These are phyloP conservation scores for Calonectria multiphialidica DNA, from an alignment of 2,329 filamentous ascomycete species.

Conservation along the genomic window DNA sequence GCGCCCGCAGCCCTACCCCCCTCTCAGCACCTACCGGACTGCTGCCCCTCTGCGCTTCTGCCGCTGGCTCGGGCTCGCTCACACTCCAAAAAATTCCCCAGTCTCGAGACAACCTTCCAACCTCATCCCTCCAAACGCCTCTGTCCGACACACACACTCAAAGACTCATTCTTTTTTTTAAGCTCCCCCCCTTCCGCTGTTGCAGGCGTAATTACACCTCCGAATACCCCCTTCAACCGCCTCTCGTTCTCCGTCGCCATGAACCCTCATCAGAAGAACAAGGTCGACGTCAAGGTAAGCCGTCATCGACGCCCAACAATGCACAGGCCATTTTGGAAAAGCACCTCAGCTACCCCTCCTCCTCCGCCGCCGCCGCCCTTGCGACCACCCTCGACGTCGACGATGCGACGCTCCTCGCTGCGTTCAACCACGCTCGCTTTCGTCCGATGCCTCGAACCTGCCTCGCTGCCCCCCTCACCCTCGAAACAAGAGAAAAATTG, in stretches of 20 bases:
- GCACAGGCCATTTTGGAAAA: slow-evolving; percentile 27
- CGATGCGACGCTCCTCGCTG: background rate
- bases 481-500: background rate
- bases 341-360: slow-evolving; percentile 30
- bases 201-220: background rate
- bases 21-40: slow-evolving; percentile 22
- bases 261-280: slow-evolving; percentile 99
- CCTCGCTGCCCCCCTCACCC: background rate
- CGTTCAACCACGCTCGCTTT: slow-evolving; percentile 4
- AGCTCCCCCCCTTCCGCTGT: slow-evolving; percentile 7
- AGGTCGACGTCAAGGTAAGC: slow-evolving; percentile 93
- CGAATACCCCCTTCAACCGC: background rate
- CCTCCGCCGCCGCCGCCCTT: slow-evolving; percentile 21
- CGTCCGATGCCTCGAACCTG: background rate
- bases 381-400: slow-evolving; percentile 20
- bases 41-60: slow-evolving; percentile 34
- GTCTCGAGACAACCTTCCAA: slow-evolving; percentile 30
- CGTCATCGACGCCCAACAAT: slow-evolving; percentile 40
- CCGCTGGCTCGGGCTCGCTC: slow-evolving; percentile 25
- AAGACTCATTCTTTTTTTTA: slow-evolving; percentile 16
- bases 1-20: background rate
- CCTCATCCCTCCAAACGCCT: slow-evolving; percentile 31
- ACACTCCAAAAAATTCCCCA: slow-evolving; percentile 33
- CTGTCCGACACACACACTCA: background rate
- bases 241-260: slow-evolving; percentile 60